A percentile compares a stretch with the other conserved stretches of the same genome.
Evolutionary conservation across 225 moss, liverwort and hornwort genomes (phyloP).

Genomic region (Asterella californica): DNA sequence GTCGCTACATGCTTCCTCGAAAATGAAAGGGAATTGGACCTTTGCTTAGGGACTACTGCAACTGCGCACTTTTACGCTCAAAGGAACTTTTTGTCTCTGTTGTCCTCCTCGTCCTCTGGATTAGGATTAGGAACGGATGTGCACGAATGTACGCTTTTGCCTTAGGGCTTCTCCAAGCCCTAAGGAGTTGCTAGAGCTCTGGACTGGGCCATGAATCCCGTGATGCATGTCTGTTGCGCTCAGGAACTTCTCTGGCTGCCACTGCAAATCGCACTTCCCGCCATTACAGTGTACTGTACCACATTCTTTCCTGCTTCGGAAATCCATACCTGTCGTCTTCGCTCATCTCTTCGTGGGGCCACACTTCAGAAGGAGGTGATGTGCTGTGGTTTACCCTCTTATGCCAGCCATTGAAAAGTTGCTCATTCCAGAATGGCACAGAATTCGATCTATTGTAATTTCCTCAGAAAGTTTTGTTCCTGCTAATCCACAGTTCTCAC

Average conservation of each 20-base stretch:
- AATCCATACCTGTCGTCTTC: not conserved
- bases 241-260: not conserved
- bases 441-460: not conserved
- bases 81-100: not conserved
- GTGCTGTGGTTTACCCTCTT: not conserved
- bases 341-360: not conserved
- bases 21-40: not conserved
- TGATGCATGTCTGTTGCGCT: not conserved
- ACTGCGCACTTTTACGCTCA: not conserved
- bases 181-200: not conserved
- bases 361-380: not conserved
- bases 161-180: not conserved
- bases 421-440: not conserved
- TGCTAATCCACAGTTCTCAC: no score
- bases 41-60: not conserved
- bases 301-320: not conserved
- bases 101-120: not conserved
- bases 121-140: not conserved
- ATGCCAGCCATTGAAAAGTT: not conserved
- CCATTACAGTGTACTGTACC: not conserved
- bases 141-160: constrained; percentile 2
- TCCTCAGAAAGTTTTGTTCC: not conserved
- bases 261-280: not conserved
- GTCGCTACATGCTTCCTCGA: not conserved
- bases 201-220: not conserved